phyloP scores from a whole-genome alignment of 176 grass and related monocot genomes.

The Hordeum vulgare region MorexV3_pseudomolecules_assembly NC_058523.1:192018415-192018914 shows the following conservation, averaged over 20 bases:
- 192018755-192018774: slow-evolving; percentile 41
- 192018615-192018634: neutral
- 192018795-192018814: slow-evolving; percentile 62
- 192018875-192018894: neutral
- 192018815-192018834: slow-evolving; percentile 67
- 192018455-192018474: too few species aligned
- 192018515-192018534: neutral
- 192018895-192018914: neutral
- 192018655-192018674: neutral
- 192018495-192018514: neutral
- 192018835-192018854: neutral
- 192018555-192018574: neutral
- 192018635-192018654: neutral
- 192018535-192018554: neutral
- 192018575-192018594: neutral
- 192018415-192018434: too few species aligned
- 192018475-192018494: neutral
- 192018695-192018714: too few species aligned
- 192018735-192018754: too few species aligned
- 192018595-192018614: neutral
- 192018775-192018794: slow-evolving; percentile 52
- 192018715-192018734: too few species aligned
- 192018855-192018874: neutral
- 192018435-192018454: too few species aligned
- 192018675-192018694: too few species aligned